Conservation (phyloP, 2,329 filamentous ascomycete species). For the Nannizziopsis barbatae region DNA sequence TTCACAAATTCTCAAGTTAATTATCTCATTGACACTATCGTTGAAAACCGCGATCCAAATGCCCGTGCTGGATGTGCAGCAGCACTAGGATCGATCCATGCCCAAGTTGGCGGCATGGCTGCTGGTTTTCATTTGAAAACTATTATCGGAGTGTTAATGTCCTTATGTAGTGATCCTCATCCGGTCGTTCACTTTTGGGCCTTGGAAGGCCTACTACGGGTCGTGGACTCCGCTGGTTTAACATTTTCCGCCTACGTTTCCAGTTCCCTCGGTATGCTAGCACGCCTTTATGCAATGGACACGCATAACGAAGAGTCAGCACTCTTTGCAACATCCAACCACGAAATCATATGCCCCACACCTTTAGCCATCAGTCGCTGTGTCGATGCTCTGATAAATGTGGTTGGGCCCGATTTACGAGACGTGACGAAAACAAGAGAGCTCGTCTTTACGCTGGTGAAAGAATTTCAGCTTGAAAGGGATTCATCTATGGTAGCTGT, state of each 20-base stretch:
- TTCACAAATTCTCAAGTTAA: constrained; percentile 89
- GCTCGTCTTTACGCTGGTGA: constrained; percentile 75
- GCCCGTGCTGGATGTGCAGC: constrained; percentile 89
- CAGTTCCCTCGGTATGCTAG: constrained; percentile 83
- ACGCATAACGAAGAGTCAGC: constrained; percentile 77
- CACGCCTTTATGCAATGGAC: constrained; percentile 83
- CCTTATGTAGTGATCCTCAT: constrained; percentile 87
- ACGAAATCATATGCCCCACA: constrained; percentile 75
- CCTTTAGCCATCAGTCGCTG: constrained; percentile 74
- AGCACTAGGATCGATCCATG: constrained; percentile 84
- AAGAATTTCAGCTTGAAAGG: constrained; percentile 68
- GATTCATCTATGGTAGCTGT: constrained; percentile 61
- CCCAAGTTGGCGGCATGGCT: constrained; percentile 93
- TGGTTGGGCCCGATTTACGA: constrained; percentile 87
- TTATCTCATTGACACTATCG: constrained; percentile 83
- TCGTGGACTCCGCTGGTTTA: constrained; percentile 82
- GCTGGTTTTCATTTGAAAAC: constrained; percentile 93
- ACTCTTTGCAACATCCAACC: constrained; percentile 73
- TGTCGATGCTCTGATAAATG: constrained; percentile 91
- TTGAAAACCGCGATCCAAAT: constrained; percentile 83
- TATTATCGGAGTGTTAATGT: constrained; percentile 97
- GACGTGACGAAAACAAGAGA: constrained; percentile 86
- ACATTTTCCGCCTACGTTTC: constrained; percentile 86
- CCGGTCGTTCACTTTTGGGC: constrained; percentile 96
- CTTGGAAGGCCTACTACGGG: constrained; percentile 71